phyloP scores from a whole-genome alignment of 73 alveolate genomes.

The Paramecium tetraurelia region DNA sequence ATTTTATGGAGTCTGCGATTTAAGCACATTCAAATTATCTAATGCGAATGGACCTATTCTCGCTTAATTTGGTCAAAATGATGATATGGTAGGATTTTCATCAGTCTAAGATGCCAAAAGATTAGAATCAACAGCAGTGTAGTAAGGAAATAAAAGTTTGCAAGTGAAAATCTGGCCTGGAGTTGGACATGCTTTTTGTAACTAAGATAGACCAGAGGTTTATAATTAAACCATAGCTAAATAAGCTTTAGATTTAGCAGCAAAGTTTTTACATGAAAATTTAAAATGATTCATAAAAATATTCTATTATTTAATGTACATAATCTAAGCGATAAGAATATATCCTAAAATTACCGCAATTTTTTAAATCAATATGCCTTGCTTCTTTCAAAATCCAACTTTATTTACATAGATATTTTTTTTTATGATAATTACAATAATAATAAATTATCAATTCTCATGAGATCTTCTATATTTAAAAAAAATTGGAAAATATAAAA shows the following conservation, averaged over 20 bases:
- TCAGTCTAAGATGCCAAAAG: conserved; percentile 48
- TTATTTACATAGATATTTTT: too few species aligned
- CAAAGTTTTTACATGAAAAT: neutral
- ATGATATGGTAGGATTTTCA: conserved; percentile 52
- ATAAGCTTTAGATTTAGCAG: conserved; percentile 34
- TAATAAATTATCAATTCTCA: too few species aligned
- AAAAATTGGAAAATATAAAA: too few species aligned
- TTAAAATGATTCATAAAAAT: neutral
- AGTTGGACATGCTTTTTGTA: conserved; percentile 65
- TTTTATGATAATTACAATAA: too few species aligned
- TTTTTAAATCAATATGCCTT: neutral
- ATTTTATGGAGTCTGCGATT: conserved; percentile 62
- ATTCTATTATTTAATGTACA: neutral
- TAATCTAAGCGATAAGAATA: neutral
- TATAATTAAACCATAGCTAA: conserved; percentile 38
- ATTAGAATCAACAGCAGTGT: neutral
- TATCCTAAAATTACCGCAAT: neutral
- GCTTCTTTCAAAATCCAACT: too few species aligned
- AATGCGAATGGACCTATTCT: conserved; percentile 45
- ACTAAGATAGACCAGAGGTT: conserved; percentile 36
- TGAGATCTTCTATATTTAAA: too few species aligned
- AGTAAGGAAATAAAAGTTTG: neutral
- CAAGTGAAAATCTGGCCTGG: conserved; percentile 52
- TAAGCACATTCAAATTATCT: neutral
- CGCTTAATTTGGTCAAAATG: conserved; percentile 57